These are phyloP conservation scores for Excoecaria cochinchinensis DNA, from an alignment of 345 rosid species.

Conservation along the genomic window DNA sequence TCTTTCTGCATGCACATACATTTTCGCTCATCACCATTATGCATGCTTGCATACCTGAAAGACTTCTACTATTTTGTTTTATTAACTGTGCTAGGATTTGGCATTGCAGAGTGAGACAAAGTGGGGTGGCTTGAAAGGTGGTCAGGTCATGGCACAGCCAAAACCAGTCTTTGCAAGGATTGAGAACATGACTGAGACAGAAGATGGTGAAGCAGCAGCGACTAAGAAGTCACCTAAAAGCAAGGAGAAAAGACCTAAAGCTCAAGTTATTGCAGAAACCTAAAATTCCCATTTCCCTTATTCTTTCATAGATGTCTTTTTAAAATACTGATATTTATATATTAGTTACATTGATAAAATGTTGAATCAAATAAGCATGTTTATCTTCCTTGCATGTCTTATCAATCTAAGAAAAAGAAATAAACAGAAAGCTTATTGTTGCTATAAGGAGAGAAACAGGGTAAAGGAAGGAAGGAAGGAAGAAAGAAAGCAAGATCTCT, in stretches of 20 bases:
- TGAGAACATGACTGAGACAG: constrained; percentile 42
- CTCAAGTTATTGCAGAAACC: constrained; percentile 52
- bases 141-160: constrained; percentile 83
- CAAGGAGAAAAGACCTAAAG: constrained; percentile 38
- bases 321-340: neutral
- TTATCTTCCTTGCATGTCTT: neutral
- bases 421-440: neutral
- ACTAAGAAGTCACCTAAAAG: constrained; percentile 40
- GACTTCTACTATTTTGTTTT: neutral
- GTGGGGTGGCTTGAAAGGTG: constrained; percentile 90
- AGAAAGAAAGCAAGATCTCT: neutral
- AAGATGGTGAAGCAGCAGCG: constrained; percentile 28
- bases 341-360: neutral
- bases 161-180: constrained; percentile 80
- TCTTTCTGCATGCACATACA: neutral
- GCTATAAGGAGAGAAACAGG: neutral
- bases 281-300: neutral
- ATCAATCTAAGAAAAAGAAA: neutral
- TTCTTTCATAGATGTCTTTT: no score
- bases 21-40: neutral
- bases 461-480: neutral
- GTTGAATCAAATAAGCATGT: neutral
- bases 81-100: neutral
- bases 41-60: neutral
- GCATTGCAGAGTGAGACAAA: constrained; percentile 56